A percentile compares a stretch with the other conserved stretches of the same genome.
These are phyloP conservation scores for Coelastrella sp. DNA, from an alignment of 139 green algal species.

Conservation along the genomic window DNA sequence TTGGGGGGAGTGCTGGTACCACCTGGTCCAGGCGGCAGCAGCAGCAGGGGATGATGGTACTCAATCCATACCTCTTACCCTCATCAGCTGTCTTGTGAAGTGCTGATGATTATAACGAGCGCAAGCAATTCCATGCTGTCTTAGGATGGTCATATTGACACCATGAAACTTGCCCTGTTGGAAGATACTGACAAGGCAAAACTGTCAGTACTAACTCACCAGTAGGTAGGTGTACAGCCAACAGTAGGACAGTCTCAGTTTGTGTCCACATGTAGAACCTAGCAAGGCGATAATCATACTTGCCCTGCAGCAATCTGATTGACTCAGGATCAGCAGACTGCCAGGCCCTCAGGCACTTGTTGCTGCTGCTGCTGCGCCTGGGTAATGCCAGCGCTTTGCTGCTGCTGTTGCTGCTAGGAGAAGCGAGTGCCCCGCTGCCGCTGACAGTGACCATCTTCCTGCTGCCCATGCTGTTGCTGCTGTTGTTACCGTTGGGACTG, in stretches of 20 bases:
- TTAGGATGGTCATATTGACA: too few relatives aligned
- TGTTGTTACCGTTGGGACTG: conserved; percentile 18
- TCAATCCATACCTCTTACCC: too few relatives aligned
- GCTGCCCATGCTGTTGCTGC: neutral
- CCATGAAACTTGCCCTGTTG: too few relatives aligned
- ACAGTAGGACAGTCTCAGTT: conserved; percentile 62
- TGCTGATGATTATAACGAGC: too few relatives aligned
- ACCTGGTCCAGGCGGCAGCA: conserved; percentile 3
- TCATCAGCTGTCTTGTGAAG: too few relatives aligned
- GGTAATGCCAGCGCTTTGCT: neutral
- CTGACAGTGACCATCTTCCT: neutral
- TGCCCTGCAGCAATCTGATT: conserved; percentile 48
- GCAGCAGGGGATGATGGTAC: neutral
- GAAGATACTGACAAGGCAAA: too few relatives aligned
- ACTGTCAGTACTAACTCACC: too few relatives aligned
- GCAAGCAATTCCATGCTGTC: too few relatives aligned
- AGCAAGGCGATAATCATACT: conserved; percentile 62
- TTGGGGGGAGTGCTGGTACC: neutral
- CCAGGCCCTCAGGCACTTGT: conserved; percentile 31
- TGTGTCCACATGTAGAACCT: conserved; percentile 88
- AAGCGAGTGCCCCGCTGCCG: neutral
- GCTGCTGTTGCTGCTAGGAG: neutral
- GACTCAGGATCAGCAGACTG: neutral
- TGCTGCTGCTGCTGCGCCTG: neutral
- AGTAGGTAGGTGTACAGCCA: conserved; percentile 78